phyloP scores from a whole-genome alignment of 2,329 filamentous ascomycete genomes.

The Ophiocordyceps camponoti-saundersi region DNA sequence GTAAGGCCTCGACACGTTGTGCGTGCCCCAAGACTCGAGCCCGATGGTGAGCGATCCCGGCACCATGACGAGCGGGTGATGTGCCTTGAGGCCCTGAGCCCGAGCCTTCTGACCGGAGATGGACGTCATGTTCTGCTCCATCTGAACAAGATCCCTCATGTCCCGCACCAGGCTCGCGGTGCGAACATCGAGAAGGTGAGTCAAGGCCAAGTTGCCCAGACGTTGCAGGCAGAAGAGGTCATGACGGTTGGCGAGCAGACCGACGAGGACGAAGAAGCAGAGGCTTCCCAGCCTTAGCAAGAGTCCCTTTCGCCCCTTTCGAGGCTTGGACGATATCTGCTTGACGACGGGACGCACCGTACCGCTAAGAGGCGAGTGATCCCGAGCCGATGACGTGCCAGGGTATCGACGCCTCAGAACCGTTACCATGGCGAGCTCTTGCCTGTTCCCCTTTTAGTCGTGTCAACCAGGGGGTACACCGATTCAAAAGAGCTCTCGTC shows the following conservation, averaged over 20 bases:
- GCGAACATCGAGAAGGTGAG: conserved; percentile 71
- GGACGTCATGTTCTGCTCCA: conserved; percentile 89
- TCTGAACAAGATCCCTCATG: conserved; percentile 70
- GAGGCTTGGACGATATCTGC: neutral
- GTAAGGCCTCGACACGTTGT: conserved; percentile 69
- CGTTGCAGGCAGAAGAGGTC: conserved; percentile 72
- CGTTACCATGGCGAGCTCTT: too few relatives aligned
- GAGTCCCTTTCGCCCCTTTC: neutral
- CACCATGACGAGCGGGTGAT: conserved; percentile 90
- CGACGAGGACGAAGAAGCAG: conserved; percentile 73
- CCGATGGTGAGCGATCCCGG: conserved; percentile 96
- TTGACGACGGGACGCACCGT: too few relatives aligned
- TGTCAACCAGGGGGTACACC: too few relatives aligned
- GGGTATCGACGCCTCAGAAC: too few relatives aligned
- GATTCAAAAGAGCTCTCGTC: too few relatives aligned
- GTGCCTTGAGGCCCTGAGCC: conserved; percentile 60
- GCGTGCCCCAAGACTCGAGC: conserved; percentile 90
- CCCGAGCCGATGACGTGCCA: too few relatives aligned
- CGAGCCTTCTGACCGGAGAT: conserved; percentile 72
- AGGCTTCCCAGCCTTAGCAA: conserved; percentile 49
- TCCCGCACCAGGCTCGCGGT: conserved; percentile 76
- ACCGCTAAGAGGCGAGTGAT: too few relatives aligned
- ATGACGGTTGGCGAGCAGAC: conserved; percentile 77
- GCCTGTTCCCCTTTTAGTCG: too few relatives aligned
- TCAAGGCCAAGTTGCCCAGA: conserved; percentile 59